Evolutionary conservation across 1,139 yeast genomes (phyloP).

Genomic region (Saccharomyces hybrid): DNA sequence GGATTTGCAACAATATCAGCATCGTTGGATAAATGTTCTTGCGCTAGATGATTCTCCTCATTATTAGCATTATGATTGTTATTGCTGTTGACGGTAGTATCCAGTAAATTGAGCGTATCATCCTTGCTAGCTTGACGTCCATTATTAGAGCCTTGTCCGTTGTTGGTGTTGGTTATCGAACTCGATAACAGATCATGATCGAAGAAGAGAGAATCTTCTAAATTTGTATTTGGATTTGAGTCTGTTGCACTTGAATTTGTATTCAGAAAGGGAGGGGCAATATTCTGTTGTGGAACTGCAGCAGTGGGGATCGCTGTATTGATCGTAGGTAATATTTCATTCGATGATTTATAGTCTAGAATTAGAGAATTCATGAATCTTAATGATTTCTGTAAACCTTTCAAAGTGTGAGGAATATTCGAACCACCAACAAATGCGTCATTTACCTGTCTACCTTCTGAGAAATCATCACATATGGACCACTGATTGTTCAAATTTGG

Average conservation of each 20-base stretch:
- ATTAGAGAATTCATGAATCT: slow-evolving; percentile 48
- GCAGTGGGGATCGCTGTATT: slow-evolving; percentile 5
- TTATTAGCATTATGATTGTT: neutral
- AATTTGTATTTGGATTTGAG: neutral
- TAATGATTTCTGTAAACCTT: slow-evolving; percentile 46
- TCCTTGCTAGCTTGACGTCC: neutral
- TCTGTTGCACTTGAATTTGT: neutral
- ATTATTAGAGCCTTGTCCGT: neutral
- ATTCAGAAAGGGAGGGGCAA: neutral
- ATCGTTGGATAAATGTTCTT: neutral
- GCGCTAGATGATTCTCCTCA: neutral
- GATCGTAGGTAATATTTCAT: slow-evolving; percentile 17
- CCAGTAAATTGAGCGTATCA: neutral
- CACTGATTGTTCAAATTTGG: slow-evolving; percentile 46
- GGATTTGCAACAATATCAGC: slow-evolving; percentile 1
- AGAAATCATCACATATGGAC: slow-evolving; percentile 77
- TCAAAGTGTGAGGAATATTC: slow-evolving; percentile 37
- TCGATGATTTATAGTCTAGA: slow-evolving; percentile 37
- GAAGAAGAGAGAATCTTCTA: neutral
- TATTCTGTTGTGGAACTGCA: neutral
- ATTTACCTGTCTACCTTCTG: slow-evolving; percentile 73
- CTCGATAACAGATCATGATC: neutral
- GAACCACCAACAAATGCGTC: slow-evolving; percentile 51
- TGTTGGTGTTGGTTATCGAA: neutral
- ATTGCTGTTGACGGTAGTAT: neutral